Evolutionary conservation across 148 eudicot species (phyloP).

Genomic region (Pharnaceum exiguum): DNA sequence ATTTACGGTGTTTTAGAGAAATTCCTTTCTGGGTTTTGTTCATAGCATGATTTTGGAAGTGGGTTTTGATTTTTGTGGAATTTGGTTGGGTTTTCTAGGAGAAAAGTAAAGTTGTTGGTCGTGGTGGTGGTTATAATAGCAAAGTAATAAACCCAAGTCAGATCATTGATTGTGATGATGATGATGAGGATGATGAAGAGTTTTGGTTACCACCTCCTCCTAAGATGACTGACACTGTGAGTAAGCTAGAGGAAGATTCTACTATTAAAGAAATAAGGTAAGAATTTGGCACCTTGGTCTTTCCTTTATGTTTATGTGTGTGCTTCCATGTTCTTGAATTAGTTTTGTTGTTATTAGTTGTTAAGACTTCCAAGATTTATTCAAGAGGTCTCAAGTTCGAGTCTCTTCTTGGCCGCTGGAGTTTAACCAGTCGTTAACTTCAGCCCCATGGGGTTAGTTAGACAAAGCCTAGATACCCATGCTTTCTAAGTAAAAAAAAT

Average conservation of each 20-base stretch:
- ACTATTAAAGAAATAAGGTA: conserved; percentile 71
- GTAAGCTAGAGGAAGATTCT: conserved; percentile 47
- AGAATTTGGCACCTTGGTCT: not conserved
- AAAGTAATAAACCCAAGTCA: conserved; percentile 12
- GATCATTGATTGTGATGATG: conserved; percentile 40
- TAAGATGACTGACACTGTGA: conserved; percentile 20
- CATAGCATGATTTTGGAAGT: not conserved
- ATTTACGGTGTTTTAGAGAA: not conserved
- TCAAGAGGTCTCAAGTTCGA: too few species aligned
- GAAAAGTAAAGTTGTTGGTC: conserved; percentile 7
- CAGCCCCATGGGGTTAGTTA: too few species aligned
- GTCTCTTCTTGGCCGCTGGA: too few species aligned
- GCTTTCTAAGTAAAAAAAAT: too few species aligned
- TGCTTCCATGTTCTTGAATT: too few species aligned
- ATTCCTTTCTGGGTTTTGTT: not conserved
- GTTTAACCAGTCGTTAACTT: too few species aligned
- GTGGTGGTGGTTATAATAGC: not conserved
- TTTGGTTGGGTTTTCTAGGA: conserved; percentile 2
- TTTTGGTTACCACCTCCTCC: conserved; percentile 80
- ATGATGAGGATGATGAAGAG: conserved; percentile 45
- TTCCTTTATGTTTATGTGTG: not conserved
- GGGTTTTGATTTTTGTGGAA: not conserved
- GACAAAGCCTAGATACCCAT: too few species aligned
- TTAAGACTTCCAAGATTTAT: too few species aligned
- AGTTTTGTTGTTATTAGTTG: too few species aligned